Conservation (phyloP, 192 early-diverging fungal genomes). For the Podila clonocystis region DNA sequence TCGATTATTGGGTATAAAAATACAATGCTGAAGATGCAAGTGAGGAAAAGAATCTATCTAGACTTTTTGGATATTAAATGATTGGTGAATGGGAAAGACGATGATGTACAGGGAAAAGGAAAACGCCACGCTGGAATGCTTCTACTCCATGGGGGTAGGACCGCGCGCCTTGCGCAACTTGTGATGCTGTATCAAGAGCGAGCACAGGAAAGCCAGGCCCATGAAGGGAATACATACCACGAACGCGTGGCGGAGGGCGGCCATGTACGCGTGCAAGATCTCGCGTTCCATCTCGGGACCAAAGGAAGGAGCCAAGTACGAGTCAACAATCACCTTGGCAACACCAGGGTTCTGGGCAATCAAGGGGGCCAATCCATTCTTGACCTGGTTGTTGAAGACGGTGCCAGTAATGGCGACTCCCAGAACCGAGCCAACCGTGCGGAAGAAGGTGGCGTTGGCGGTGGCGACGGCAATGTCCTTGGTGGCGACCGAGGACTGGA, state of each 20-base stretch:
- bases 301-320: conserved; percentile 53
- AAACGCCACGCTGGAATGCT: no score
- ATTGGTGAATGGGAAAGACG: no score
- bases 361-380: conserved; percentile 28
- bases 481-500: conserved; percentile 71
- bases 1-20: no score
- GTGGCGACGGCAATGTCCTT: conserved; percentile 74
- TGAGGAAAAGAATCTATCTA: no score
- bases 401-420: conserved; percentile 54
- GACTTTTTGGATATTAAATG: no score
- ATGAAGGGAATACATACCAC: conserved; percentile 60
- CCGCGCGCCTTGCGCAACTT: conserved; percentile 14
- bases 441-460: conserved; percentile 70
- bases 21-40: no score
- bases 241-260: conserved; percentile 59
- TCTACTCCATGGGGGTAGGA: no score
- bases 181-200: conserved; percentile 51
- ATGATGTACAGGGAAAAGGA: no score
- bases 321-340: conserved; percentile 6
- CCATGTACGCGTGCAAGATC: conserved; percentile 60
- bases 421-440: conserved; percentile 46
- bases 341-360: conserved; percentile 4
- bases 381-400: conserved; percentile 51
- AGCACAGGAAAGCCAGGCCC: conserved; percentile 50
- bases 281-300: conserved; percentile 34